These are phyloP conservation scores for Dothiorella sarmentorum DNA, from an alignment of 2,329 filamentous ascomycete species.

Conservation along the genomic window DNA sequence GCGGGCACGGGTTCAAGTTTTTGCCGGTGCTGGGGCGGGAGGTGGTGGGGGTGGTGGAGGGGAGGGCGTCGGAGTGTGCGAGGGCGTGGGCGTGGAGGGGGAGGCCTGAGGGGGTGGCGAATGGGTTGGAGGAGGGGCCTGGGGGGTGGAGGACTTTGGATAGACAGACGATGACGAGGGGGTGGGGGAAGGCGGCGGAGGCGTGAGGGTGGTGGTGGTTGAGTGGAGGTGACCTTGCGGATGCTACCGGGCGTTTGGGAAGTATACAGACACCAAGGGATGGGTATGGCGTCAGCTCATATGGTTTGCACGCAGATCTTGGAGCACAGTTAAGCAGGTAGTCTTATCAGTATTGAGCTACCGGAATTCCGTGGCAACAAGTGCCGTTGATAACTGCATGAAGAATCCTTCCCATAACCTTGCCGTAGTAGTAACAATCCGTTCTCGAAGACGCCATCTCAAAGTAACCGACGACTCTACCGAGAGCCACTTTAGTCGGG, in stretches of 20 bases:
- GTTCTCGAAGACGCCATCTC: neutral
- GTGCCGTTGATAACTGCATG: neutral
- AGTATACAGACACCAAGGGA: no score
- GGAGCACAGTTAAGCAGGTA: neutral
- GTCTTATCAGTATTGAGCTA: neutral
- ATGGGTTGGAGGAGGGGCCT: constrained; percentile 29
- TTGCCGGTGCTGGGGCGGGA: constrained; percentile 30
- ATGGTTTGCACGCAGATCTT: neutral
- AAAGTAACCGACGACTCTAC: neutral
- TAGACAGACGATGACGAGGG: constrained; percentile 26
- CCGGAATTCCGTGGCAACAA: neutral
- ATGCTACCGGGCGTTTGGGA: no score
- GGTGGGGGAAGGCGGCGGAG: constrained; percentile 23
- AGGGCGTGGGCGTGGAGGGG: constrained; percentile 23
- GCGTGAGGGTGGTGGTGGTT: neutral
- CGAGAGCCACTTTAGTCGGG: neutral
- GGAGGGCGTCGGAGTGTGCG: constrained; percentile 20
- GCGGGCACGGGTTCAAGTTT: constrained; percentile 34
- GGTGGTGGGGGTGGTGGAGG: constrained; percentile 28
- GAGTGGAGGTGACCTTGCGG: no score
- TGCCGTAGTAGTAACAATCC: no score
- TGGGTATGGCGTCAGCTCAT: neutral
- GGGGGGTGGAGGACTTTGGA: constrained; percentile 28
- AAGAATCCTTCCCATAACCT: no score
- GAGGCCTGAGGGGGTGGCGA: constrained; percentile 22